phyloP scores from a whole-genome alignment of 2,329 filamentous ascomycete genomes.

The Nemania bipapillata region DNA sequence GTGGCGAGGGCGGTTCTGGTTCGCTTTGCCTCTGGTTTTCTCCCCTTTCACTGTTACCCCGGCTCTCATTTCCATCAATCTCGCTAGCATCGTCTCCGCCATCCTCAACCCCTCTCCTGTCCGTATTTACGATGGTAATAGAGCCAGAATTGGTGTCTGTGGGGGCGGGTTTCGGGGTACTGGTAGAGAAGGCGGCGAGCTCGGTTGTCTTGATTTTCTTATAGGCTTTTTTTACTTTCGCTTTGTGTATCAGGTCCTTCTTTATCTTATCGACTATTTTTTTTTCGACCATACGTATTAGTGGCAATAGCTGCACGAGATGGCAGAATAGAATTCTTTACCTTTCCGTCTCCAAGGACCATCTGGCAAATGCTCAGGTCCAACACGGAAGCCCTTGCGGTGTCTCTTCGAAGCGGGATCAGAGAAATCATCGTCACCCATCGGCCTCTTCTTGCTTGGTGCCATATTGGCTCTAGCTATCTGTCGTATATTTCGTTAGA shows the following conservation, averaged over 20 bases:
- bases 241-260: constrained; percentile 85
- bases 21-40: constrained; percentile 36
- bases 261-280: constrained; percentile 85
- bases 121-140: constrained; percentile 34
- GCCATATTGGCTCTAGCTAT: constrained; percentile 60
- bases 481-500: neutral
- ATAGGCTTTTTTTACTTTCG: constrained; percentile 92
- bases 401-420: constrained; percentile 61
- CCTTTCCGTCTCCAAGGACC: constrained; percentile 85
- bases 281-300: constrained; percentile 10
- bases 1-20: constrained; percentile 35
- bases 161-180: constrained; percentile 22
- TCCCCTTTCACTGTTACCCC: constrained; percentile 13
- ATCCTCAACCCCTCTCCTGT: neutral
- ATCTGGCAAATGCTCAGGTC: constrained; percentile 89
- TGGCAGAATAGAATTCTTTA: constrained; percentile 40
- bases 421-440: constrained; percentile 56
- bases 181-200: constrained; percentile 42
- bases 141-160: constrained; percentile 12
- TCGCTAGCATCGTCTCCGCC: neutral
- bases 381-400: constrained; percentile 82
- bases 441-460: constrained; percentile 57
- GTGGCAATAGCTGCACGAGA: neutral
- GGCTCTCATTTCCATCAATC: constrained; percentile 18
- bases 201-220: constrained; percentile 80